phyloP scores from a whole-genome alignment of 2,329 filamentous ascomycete genomes.

The Ploettnerulaceae sp. region DNA sequence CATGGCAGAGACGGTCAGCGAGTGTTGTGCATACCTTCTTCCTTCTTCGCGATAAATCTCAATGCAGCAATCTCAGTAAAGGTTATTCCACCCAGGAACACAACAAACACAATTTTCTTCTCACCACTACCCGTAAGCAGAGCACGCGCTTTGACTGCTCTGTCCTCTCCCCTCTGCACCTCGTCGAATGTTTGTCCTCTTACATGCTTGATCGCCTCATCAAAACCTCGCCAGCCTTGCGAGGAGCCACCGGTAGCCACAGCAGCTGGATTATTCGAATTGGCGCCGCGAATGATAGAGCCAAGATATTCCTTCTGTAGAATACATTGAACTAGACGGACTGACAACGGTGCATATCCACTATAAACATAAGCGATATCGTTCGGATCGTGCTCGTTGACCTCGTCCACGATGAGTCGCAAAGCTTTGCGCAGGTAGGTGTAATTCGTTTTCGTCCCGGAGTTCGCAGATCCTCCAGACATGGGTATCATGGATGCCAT shows the following conservation, averaged over 20 bases:
- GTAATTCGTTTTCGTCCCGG: conserved; percentile 81
- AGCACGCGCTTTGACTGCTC: conserved; percentile 80
- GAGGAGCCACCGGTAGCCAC: conserved; percentile 49
- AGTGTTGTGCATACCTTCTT: conserved; percentile 52
- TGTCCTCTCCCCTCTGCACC: conserved; percentile 86
- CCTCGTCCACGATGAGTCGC: conserved; percentile 88
- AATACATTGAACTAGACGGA: conserved; percentile 87
- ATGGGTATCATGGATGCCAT: conserved; percentile 79
- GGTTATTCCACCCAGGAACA: conserved; percentile 94
- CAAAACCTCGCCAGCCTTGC: conserved; percentile 89
- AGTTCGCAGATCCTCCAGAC: conserved; percentile 48
- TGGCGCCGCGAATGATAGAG: conserved; percentile 61
- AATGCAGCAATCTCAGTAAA: conserved; percentile 94
- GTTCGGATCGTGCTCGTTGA: conserved; percentile 89
- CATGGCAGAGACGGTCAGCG: not conserved
- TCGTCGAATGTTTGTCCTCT: conserved; percentile 88
- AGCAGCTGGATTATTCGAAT: conserved; percentile 42
- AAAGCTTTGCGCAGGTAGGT: conserved; percentile 80
- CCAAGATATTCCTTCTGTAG: conserved; percentile 84
- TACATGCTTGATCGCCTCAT: conserved; percentile 84
- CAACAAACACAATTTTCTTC: conserved; percentile 88
- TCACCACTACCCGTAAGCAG: conserved; percentile 70
- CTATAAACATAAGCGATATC: conserved; percentile 98
- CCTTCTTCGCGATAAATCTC: conserved; percentile 80
- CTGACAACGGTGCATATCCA: conserved; percentile 88